Evolutionary conservation across 345 rosid genomes (phyloP), one percentile per base, ranked within the genome.

Genomic region (Brassica napus): DNA sequence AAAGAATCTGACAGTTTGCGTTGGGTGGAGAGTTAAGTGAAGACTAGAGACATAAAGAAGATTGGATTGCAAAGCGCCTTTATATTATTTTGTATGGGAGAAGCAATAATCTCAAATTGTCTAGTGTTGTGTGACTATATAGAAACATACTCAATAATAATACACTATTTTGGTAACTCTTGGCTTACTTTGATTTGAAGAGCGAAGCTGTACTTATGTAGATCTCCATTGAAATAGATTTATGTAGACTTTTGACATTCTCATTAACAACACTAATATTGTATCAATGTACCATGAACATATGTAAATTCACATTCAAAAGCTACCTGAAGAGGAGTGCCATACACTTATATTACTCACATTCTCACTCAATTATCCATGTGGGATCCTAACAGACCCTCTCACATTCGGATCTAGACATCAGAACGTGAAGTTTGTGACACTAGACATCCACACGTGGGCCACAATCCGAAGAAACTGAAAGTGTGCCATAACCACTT

Each of bases 91-190:
- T 14, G 55, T 47, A 47, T 4, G 55, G 55, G 55, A 47, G 55
- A 47, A 47, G n/a, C 55, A 47, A 47, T 47, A 4, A 47, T 47
- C 55, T 47, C 4, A 47, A 52, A 49, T n/a, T 52, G 57, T 52
- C 57, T 52, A 52, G 18, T 52, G 16, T 52, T 71, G 81, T 62
- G 81, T 77, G 65, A 77, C 57, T 52, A 52, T 70, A 63, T 63
- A 63, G 71, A 68, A 42, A 58, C 24, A 76, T 26, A n/a, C 18
- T 52, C 57, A n/a, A 52, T 52, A 52, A n/a, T 52, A 47, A 3
- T 47, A 52, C 57, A 52, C n/a, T 47, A 47, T 12, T 47, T 47
- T 12, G 54, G n/a, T 14, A 49, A n/a, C 57, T 49, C 58, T 60
- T n/a, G 14, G 67, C 24, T 37, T 35, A 34, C 23, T 58, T 58